Evolutionary conservation across 768 basidiomycete species (phyloP).

Genomic region (Cyclocybe cylindracea): DNA sequence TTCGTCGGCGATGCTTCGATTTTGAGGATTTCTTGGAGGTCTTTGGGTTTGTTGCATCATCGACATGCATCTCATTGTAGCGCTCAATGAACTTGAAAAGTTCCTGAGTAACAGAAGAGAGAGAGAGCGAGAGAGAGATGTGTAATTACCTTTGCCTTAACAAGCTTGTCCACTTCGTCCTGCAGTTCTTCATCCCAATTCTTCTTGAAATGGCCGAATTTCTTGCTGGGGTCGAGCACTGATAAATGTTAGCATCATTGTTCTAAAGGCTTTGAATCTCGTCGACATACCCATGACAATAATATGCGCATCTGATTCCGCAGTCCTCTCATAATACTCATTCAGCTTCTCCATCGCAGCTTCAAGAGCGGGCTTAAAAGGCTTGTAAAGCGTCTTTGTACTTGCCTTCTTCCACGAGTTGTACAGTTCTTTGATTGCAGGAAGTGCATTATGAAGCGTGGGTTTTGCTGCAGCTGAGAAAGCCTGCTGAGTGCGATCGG

Average conservation of each 20-base stretch:
- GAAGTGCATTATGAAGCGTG: slow-evolving; percentile 23
- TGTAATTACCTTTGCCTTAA: slow-evolving; percentile 1
- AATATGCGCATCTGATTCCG: slow-evolving; percentile 26
- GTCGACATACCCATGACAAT: slow-evolving; percentile 21
- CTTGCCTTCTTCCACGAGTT: slow-evolving; percentile 18
- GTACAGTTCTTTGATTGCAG: slow-evolving; percentile 23
- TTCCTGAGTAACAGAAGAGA: neutral
- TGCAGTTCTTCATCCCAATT: slow-evolving; percentile 2
- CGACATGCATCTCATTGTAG: slow-evolving; percentile 1
- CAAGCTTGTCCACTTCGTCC: neutral
- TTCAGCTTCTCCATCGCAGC: slow-evolving; percentile 20
- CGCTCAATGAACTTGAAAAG: slow-evolving; percentile 6
- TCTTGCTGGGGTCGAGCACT: neutral
- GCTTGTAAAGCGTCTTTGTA: slow-evolving; percentile 11
- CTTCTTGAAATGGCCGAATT: slow-evolving; percentile 7
- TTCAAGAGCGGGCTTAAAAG: slow-evolving; percentile 17
- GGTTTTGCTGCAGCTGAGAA: slow-evolving; percentile 16
- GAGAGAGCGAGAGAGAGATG: too few species aligned
- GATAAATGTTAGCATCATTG: neutral
- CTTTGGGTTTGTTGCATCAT: too few species aligned
- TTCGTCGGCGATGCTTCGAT: too few species aligned
- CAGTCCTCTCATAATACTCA: slow-evolving; percentile 26
- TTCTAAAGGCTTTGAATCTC: neutral
- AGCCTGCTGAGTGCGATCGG: too few species aligned
- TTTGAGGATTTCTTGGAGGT: too few species aligned